Percentiles rank a stretch among this genome's conserved stretches.
Conservation (phyloP, 106 monocot species). For the Posidonia australis region DNA sequence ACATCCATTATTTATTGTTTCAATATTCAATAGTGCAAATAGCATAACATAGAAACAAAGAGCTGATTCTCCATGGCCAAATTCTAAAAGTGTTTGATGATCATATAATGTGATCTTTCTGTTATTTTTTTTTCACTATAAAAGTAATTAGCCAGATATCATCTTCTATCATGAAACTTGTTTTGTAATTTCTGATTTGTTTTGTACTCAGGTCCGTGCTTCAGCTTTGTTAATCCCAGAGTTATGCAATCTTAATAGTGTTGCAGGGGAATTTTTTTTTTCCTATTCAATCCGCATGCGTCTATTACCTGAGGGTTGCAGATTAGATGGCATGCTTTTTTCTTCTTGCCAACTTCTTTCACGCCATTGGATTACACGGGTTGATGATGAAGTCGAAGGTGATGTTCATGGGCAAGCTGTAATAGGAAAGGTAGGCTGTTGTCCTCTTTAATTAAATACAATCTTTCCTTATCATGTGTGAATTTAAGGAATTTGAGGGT, state of each 20-base stretch:
- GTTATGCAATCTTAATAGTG: constrained; percentile 18
- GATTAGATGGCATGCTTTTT: constrained; percentile 48
- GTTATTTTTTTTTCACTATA: no score
- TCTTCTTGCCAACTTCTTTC: constrained; percentile 70
- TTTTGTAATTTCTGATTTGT: not conserved
- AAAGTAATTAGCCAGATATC: no score
- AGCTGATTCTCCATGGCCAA: no score
- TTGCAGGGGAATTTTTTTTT: constrained; percentile 21
- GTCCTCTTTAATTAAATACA: no score
- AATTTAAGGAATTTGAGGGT: no score
- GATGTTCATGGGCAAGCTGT: constrained; percentile 65
- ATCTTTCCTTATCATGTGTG: no score
- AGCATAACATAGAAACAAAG: no score
- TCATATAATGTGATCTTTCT: no score
- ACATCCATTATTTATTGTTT: no score
- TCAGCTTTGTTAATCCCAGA: constrained; percentile 85
- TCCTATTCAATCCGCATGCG: constrained; percentile 80
- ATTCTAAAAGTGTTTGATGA: no score
- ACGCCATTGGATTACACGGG: constrained; percentile 72
- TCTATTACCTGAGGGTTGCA: constrained; percentile 54
- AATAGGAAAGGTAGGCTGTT: constrained; percentile 52
- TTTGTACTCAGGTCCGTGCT: constrained; percentile 49
- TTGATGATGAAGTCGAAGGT: constrained; percentile 30
- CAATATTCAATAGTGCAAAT: no score
- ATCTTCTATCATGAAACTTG: no score